phyloP scores from a whole-genome alignment of 2,329 filamentous ascomycete species.

The Coniochaeta sp. region DNA sequence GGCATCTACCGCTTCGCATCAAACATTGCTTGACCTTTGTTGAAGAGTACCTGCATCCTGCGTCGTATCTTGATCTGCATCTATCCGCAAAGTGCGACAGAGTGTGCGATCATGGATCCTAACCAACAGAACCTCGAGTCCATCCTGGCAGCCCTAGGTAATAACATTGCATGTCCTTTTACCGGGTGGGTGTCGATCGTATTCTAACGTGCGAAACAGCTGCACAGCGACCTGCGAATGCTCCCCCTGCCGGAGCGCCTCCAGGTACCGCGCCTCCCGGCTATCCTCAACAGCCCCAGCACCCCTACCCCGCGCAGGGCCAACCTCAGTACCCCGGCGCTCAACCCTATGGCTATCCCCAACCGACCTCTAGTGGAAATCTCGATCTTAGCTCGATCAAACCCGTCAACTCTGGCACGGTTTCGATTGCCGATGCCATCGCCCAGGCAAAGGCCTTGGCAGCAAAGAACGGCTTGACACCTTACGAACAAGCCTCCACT shows the following conservation, averaged over 20 bases:
- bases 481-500: constrained; percentile 50
- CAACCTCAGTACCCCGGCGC: constrained; percentile 10
- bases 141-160: constrained; percentile 14
- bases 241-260: constrained; percentile 11
- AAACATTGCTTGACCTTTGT: background rate
- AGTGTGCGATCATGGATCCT: background rate
- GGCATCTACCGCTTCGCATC: background rate
- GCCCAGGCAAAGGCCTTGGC: constrained; percentile 79
- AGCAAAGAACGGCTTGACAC: constrained; percentile 65
- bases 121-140: background rate
- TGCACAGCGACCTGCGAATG: constrained; percentile 14
- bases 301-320: constrained; percentile 10
- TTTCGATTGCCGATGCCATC: constrained; percentile 78
- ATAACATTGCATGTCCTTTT: background rate
- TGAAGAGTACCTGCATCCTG: background rate
- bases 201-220: constrained; percentile 11
- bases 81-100: constrained; percentile 1
- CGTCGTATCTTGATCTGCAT: constrained; percentile 1
- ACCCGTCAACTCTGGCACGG: constrained; percentile 70
- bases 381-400: constrained; percentile 75
- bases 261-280: constrained; percentile 4
- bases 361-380: constrained; percentile 66
- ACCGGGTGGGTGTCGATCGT: background rate
- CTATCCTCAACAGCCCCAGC: constrained; percentile 9
- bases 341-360: constrained; percentile 36